phyloP scores from a whole-genome alignment of 148 eudicot species.

The Vaccinium myrtillus region DNA sequence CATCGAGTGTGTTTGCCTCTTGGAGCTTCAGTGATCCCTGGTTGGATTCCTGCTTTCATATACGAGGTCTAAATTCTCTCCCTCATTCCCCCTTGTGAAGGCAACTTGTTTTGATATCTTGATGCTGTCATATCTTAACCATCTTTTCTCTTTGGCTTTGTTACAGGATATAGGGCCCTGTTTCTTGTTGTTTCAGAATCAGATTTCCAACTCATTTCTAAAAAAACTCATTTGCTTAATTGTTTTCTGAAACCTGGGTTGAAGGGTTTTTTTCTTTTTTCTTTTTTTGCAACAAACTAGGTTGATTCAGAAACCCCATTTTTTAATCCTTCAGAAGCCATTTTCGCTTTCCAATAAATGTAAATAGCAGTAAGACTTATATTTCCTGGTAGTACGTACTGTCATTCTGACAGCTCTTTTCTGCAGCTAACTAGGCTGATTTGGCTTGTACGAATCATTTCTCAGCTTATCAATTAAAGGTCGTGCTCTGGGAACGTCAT shows the following conservation, averaged over 20 bases:
- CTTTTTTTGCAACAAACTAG: background rate
- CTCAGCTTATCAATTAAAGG: background rate
- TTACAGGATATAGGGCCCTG: too few relatives aligned
- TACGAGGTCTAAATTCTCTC: background rate
- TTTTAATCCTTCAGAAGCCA: background rate
- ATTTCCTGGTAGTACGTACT: background rate
- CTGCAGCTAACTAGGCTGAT: background rate
- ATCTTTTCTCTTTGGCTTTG: background rate
- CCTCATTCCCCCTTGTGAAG: background rate
- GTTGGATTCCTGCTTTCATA: background rate
- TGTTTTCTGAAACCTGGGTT: background rate
- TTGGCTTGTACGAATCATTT: background rate
- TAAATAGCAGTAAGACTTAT: background rate
- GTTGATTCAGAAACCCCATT: background rate
- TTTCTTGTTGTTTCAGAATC: background rate
- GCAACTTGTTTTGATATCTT: background rate
- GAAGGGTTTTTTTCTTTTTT: background rate
- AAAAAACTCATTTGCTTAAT: background rate
- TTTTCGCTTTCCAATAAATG: background rate
- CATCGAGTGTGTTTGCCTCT: constrained; percentile 90
- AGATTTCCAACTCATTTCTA: background rate
- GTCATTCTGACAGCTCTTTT: background rate
- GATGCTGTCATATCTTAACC: background rate
- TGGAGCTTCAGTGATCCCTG: constrained; percentile 51
- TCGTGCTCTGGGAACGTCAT: background rate